Conservation (phyloP, 257 asterid genomes). For the Anisodus tanguticus region DNA sequence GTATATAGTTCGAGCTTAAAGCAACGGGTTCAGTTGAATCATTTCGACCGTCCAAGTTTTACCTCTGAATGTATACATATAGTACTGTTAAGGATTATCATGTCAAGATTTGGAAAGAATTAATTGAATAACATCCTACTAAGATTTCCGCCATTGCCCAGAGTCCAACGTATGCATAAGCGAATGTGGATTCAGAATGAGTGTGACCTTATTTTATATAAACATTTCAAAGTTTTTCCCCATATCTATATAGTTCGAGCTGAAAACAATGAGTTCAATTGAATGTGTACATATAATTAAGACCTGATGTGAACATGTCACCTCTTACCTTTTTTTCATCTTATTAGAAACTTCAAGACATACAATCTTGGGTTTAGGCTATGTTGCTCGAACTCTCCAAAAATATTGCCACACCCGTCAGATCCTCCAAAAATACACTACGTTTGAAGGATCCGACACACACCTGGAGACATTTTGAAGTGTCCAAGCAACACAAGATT, state of each 20-base stretch:
- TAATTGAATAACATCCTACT: not conserved
- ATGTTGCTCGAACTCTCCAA: too few relatives aligned
- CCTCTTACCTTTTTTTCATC: too few relatives aligned
- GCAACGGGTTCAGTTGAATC: not conserved
- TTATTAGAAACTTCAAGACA: too few relatives aligned
- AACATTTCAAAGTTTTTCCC: too few relatives aligned
- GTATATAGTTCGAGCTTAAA: not conserved
- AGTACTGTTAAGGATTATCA: not conserved
- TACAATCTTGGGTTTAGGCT: too few relatives aligned
- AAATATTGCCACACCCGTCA: too few relatives aligned
- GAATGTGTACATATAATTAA: not conserved
- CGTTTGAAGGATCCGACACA: too few relatives aligned
- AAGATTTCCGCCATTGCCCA: slow-evolving; percentile 12
- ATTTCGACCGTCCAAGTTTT: not conserved
- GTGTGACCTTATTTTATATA: too few relatives aligned
- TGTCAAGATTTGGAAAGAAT: not conserved
- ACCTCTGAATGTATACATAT: not conserved
- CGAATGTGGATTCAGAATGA: not conserved
- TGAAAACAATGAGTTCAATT: not conserved
- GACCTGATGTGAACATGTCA: too few relatives aligned
- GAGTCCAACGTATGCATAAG: not conserved
- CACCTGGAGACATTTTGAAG: too few relatives aligned
- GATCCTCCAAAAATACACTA: too few relatives aligned
- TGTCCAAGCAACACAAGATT: too few relatives aligned
- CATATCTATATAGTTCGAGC: not conserved